Base-by-base conservation (phyloP, 208 protist genomes). In the Angomonas ambiguus region DNA sequence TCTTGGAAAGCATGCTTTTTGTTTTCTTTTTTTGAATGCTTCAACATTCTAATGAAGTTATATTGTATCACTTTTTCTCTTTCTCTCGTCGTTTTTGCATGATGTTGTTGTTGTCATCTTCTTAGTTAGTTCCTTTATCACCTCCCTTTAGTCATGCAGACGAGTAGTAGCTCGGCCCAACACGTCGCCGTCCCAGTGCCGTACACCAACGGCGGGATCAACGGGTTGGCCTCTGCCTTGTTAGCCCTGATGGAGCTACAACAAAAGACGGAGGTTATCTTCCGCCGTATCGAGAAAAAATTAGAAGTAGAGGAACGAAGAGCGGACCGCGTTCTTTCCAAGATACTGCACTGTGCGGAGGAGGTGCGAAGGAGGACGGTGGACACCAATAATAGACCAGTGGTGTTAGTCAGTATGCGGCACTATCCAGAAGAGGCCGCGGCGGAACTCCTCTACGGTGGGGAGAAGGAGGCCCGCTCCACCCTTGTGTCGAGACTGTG, bases 161-260 rank as follows among this genome's bases (percentile, higher is more conserved):
- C 6, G n/a, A 5, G 6, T 8, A 56, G 8, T 8, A 16, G 22
- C 11, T 11, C 49, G 10, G 49, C 49, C 22, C 49, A 56, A 24
- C 24, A 68, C 2, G 60, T 63, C 13, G 63, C 67, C n/a, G 48
- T 80, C 16, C 67, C 74, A 1, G 75, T 75, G 13, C 75, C 75
- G 1, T 67, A 69, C 33, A 22, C 71, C 2, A 62, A 42, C 10
- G 75, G 70, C 8, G 67, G 75, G 24, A 64, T 38, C 24, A 58
- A 59, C 0, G 63, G 64, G 2, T 28, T 76, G 38, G 62, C 58
- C 24, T 51, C 66, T 18, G 75, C 75, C 27, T 30, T 80, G 16
- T 57, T 48, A 34, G 30, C 65, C 3, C 49, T 80, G 18, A 49
- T 71, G 20, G 63, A 68, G 41, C 35, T 80, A 0, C 53, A 32